phyloP scores from a whole-genome alignment of 768 basidiomycete species.

The Collybia sp. region DNA sequence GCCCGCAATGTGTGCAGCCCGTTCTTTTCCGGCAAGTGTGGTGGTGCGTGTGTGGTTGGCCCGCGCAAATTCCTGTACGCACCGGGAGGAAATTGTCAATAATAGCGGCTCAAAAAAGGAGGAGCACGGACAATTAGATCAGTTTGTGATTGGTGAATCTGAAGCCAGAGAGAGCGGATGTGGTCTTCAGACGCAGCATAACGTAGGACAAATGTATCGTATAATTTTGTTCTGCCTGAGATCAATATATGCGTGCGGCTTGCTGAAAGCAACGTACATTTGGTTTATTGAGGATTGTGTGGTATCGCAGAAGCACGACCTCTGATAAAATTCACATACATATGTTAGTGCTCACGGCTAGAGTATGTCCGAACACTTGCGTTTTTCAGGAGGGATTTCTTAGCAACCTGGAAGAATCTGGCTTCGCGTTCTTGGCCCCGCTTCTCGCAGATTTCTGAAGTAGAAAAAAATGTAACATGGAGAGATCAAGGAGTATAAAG shows the following conservation, averaged over 20 bases:
- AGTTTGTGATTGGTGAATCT: conserved; percentile 11
- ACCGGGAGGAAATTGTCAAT: neutral
- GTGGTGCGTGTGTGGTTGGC: conserved; percentile 4
- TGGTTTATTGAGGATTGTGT: neutral
- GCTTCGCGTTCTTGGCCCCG: neutral
- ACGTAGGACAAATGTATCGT: conserved; percentile 12
- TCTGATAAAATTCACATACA: neutral
- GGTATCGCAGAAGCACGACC: neutral
- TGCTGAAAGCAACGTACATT: neutral
- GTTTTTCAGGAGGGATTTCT: conserved; percentile 5
- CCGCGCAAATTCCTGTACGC: conserved; percentile 7
- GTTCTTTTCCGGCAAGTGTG: conserved; percentile 1
- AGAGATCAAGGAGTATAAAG: neutral
- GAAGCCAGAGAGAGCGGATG: conserved; percentile 16
- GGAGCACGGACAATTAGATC: conserved; percentile 6
- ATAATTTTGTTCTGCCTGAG: conserved; percentile 12
- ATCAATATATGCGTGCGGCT: neutral
- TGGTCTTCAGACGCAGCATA: conserved; percentile 16
- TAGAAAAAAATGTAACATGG: neutral
- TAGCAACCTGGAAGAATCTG: conserved; percentile 13
- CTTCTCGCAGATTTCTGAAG: neutral
- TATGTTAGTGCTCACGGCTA: neutral
- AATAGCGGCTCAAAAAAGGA: neutral
- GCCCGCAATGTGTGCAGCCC: conserved; percentile 12
- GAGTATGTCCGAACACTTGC: neutral